Base-by-base conservation (phyloP, 768 basidiomycete genomes). In the Termitomyces bulborhizus region DNA sequence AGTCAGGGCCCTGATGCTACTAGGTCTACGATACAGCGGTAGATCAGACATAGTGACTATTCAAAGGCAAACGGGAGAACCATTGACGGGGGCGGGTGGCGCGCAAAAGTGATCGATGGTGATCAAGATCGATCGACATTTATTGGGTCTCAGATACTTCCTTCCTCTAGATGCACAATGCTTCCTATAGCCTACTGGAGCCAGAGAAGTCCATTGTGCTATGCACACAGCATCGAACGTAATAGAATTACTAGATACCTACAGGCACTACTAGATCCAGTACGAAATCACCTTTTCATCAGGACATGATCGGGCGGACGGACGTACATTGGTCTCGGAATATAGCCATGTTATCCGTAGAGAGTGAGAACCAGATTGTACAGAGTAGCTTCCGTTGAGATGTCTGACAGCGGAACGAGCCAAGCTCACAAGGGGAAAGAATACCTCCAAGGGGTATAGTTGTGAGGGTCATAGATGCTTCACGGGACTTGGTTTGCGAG, bases 381-480 rank as follows among this genome's bases (percentile, higher is more conserved):
- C 32, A 40, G 16, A 36, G 39, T 21, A 53, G 44, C 24, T 37
- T 27, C 45, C 29, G 37, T 46, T 24, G 37, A 58, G 47, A 69
- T 78, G 69, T 78, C 64, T 69, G 84, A 83, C 84, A 86, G 73
- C 82, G 75, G 84, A 86, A 86, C 84, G 84, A 86, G 73, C 84
- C 79, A 65, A 13, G 43, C 48, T 60, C 70, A 65, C 73, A 67
- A 66, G 65, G 68, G 65, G 58, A 9, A 55, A 49, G 34, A 27
- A 12, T 27, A 44, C 51, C 56, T 21, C 57, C 56, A 57, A 40
- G 43, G 55, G 55, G 64, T 60, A 39, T 53, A 8, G 58, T 67
- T 64, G 64, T 66, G 71, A 68, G 65, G 75, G 82, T 79, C 85
- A 84, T 77, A 69, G 62, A 66, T 58, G 79, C 77, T 85, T 83